A percentile compares a stretch with the other conserved stretches of the same genome.
Evolutionary conservation across 1,284 basidiomycete genomes (phyloP).

Genomic region (Kwoniella shivajii): DNA sequence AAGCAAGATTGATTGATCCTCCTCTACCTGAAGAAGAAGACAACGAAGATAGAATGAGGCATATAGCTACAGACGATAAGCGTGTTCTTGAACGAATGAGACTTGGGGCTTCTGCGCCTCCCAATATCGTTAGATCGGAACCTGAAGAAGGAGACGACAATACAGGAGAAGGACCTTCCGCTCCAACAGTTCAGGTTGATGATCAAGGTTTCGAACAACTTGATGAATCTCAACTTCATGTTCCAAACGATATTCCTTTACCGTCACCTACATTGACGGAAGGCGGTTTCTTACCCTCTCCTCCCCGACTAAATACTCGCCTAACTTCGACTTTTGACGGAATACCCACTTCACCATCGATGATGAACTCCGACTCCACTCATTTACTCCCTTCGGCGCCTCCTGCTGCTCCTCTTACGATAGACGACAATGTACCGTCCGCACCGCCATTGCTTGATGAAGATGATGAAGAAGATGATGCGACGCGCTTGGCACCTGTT

Average conservation of each 20-base stretch:
- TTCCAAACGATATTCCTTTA: neutral
- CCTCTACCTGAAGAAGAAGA: constrained; percentile 5
- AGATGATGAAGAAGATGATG: constrained; percentile 14
- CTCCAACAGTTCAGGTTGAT: constrained; percentile 50
- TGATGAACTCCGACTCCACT: constrained; percentile 6
- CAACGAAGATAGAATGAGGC: constrained; percentile 23
- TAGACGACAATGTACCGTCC: constrained; percentile 16
- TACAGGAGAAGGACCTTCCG: constrained; percentile 32
- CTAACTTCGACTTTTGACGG: neutral
- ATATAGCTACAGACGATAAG: constrained; percentile 55
- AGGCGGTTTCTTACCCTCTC: constrained; percentile 6
- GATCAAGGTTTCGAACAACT: constrained; percentile 48
- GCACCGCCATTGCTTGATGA: constrained; percentile 32
- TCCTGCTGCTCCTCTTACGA: constrained; percentile 3
- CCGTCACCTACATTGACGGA: neutral
- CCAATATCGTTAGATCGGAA: constrained; percentile 21
- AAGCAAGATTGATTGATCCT: constrained; percentile 28
- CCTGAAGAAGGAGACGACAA: neutral
- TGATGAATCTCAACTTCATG: constrained; percentile 7
- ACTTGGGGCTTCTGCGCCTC: constrained; percentile 45
- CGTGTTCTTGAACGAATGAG: constrained; percentile 46
- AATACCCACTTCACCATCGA: neutral
- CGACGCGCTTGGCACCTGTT: constrained; percentile 25
- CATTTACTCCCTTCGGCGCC: constrained; percentile 36
- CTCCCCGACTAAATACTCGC: constrained; percentile 3